Base-by-base conservation (phyloP, 495 filamentous ascomycete species). In the Lepidopterella palustris region DNA sequence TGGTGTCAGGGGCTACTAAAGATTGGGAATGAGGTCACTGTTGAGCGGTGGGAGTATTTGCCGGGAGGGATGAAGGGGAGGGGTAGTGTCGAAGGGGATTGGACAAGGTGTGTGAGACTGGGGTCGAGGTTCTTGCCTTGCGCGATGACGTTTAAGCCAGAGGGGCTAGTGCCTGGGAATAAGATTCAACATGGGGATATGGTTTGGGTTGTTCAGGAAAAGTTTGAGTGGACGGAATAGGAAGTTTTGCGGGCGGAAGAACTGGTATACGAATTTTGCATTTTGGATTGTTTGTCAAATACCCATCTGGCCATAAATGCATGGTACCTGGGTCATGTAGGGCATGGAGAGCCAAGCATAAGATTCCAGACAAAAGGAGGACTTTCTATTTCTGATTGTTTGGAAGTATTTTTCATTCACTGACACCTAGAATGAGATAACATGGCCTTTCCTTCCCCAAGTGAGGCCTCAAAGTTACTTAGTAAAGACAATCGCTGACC, bases 11-110 rank as follows among this genome's bases (percentile, higher is more conserved):
- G 65, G 42, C 31, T 68, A 1, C n/a, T 64, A 45, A 64, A 55
- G 53, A 31, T 40, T n/a, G 58, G 61, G n/a, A n/a, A 51, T 6
- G 15, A 57, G 21, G 18, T 45, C 18, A 57, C 53, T n/a, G 55
- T 64, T 11, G 65, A 68, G 58, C 35, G 65, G 54, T 68, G 65
- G 65, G 65, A 64, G 59, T 68, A 45, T 25, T 27, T 55, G 0
- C 29, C 42, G 5, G 39, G 21, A 6, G 51, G 25, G 8, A 27
- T 28, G 47, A 29, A 39, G 4, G 50, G 31, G 31, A 32, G 23
- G 40, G 13, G 42, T 27, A 45, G 11, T 35, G n/a, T 1, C 8
- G 29, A 56, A 1, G 62, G 55, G 27, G 53, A 63, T 8, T 67
- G 60, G 60, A 52, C 23, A 26, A 59, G 60, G 53, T 18, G 26